Percentiles rank a stretch among this genome's conserved stretches.
These are phyloP conservation scores for Colletotrichum chrysophilum DNA, from an alignment of 2,329 filamentous ascomycete genomes.

Conservation along the genomic window DNA sequence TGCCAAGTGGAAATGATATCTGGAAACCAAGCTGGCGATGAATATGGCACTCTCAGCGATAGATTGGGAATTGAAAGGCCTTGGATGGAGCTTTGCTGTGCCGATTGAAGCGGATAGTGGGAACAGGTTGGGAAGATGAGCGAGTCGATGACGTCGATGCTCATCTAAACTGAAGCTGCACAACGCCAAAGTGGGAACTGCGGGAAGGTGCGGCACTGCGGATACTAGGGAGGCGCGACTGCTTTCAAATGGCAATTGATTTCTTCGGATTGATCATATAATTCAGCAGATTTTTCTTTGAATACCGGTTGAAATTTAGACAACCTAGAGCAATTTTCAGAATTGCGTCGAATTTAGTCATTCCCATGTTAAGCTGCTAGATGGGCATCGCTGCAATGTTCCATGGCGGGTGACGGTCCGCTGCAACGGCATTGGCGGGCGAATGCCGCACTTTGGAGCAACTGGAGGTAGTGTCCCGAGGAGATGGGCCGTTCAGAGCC, in stretches of 20 bases:
- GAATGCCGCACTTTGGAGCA: neutral
- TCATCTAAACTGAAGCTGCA: neutral
- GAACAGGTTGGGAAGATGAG: neutral
- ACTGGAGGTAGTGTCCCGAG: neutral
- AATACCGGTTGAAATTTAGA: neutral
- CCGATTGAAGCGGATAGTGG: neutral
- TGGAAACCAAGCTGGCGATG: neutral
- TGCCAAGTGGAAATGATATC: neutral
- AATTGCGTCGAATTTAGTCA: neutral
- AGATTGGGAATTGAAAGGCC: neutral
- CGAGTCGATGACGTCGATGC: neutral
- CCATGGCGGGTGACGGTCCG: neutral
- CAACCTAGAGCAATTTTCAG: neutral
- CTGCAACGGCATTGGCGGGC: neutral
- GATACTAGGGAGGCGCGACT: neutral
- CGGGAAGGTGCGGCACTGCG: neutral
- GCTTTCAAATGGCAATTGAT: neutral
- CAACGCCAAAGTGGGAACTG: neutral
- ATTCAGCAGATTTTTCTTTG: too few species aligned
- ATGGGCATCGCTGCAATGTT: neutral
- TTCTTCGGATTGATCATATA: neutral
- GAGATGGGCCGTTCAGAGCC: neutral
- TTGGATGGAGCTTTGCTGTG: neutral
- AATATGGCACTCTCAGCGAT: accelerated
- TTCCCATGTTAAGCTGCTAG: neutral